Percentiles rank a stretch among this genome's conserved stretches.
phyloP scores from a whole-genome alignment of 2,329 filamentous ascomycete genomes.

The Aspergillus pseudotamarii region DNA sequence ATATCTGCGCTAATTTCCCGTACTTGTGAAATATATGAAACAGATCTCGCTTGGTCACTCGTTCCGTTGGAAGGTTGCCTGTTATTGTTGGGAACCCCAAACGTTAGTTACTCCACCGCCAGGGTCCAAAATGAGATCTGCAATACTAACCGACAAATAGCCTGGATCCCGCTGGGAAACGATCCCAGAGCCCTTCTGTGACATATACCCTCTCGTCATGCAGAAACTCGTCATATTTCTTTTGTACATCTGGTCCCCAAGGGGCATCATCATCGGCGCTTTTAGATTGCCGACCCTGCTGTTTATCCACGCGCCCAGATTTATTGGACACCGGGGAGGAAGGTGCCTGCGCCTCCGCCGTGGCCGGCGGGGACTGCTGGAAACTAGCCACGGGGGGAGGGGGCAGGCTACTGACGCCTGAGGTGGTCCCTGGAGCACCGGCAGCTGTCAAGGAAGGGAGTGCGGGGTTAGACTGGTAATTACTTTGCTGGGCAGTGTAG shows the following conservation, averaged over 20 bases:
- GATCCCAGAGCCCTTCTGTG: constrained; percentile 56
- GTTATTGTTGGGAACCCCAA: constrained; percentile 16
- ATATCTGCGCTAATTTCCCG: constrained; percentile 88
- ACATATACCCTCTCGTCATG: constrained; percentile 55
- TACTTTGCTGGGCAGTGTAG: constrained; percentile 41
- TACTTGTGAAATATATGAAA: constrained; percentile 88
- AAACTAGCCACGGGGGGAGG: constrained; percentile 46
- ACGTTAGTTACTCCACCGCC: background rate
- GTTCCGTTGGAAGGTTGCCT: constrained; percentile 91
- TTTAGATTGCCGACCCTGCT: constrained; percentile 25
- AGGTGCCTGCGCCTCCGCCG: constrained; percentile 27
- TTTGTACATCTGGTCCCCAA: constrained; percentile 52
- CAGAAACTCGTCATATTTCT: constrained; percentile 55
- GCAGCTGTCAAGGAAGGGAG: constrained; percentile 29
- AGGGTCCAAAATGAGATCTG: background rate
- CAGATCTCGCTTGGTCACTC: constrained; percentile 89
- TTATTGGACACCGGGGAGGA: constrained; percentile 25
- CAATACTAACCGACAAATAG: constrained; percentile 51
- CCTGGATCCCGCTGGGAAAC: constrained; percentile 52
- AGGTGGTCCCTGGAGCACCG: constrained; percentile 40
- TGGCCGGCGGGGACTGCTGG: constrained; percentile 34
- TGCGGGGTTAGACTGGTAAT: constrained; percentile 31
- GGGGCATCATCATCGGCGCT: constrained; percentile 45
- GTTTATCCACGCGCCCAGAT: constrained; percentile 31
- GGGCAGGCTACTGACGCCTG: constrained; percentile 39